These are phyloP conservation scores for Didymella sp. DNA, from an alignment of 2,329 filamentous ascomycete genomes.

Conservation along the genomic window DNA sequence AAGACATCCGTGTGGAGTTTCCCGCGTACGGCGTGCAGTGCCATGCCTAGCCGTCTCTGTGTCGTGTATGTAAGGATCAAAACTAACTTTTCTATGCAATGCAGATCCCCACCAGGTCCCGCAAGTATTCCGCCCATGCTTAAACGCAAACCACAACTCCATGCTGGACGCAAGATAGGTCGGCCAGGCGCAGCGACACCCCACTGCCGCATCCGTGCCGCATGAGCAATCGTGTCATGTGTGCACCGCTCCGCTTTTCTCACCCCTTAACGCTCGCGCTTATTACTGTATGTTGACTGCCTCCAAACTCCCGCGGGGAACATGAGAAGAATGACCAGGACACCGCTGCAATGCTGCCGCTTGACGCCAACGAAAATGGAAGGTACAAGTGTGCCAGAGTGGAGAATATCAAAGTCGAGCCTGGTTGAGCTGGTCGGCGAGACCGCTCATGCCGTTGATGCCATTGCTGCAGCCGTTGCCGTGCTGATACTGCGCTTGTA, in stretches of 20 bases:
- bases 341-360: slow-evolving; percentile 31
- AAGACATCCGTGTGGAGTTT: background rate
- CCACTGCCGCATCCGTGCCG: slow-evolving; percentile 6
- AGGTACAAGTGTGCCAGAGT: slow-evolving; percentile 22
- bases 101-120: slow-evolving; percentile 22
- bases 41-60: slow-evolving; percentile 1
- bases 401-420: slow-evolving; percentile 40
- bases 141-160: slow-evolving; percentile 42
- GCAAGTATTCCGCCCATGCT: slow-evolving; percentile 32
- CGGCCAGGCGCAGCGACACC: slow-evolving; percentile 1
- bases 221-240: slow-evolving; percentile 19
- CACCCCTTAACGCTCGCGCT: slow-evolving; percentile 23
- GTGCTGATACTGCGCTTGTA: slow-evolving; percentile 26
- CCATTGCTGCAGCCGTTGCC: slow-evolving; percentile 24
- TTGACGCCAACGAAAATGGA: slow-evolving; percentile 31
- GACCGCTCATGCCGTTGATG: slow-evolving; percentile 30
- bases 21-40: slow-evolving; percentile 5
- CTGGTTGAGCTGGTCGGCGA: slow-evolving; percentile 46
- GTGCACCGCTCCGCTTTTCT: slow-evolving; percentile 29
- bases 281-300: background rate
- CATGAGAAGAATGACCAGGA: slow-evolving; percentile 22
- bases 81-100: slow-evolving; percentile 38
- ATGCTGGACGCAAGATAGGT: slow-evolving; percentile 31
- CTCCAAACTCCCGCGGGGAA: slow-evolving; percentile 15
- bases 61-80: slow-evolving; percentile 21